Evolutionary conservation across 2,329 filamentous ascomycete genomes (phyloP).

Genomic region (Catunica adiposa): DNA sequence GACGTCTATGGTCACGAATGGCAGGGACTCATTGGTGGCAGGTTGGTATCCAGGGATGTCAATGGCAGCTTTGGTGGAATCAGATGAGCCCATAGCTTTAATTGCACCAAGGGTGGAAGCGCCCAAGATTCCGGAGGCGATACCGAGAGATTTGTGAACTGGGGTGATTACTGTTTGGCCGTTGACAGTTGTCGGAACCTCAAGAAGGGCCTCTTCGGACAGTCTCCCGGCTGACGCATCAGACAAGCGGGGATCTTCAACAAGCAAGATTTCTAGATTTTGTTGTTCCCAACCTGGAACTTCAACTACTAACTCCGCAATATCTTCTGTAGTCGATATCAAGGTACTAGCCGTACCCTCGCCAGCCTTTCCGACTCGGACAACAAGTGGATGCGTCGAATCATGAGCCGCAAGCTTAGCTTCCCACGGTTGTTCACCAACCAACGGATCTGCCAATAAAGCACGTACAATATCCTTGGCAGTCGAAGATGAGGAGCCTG

Average conservation of each 20-base stretch:
- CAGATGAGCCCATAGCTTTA: slow-evolving; percentile 23
- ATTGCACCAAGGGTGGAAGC: slow-evolving; percentile 37
- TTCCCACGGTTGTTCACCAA: slow-evolving; percentile 49
- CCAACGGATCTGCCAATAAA: slow-evolving; percentile 53
- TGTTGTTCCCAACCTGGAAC: slow-evolving; percentile 43
- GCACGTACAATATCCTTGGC: slow-evolving; percentile 52
- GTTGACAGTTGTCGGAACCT: slow-evolving; percentile 21
- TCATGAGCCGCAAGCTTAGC: slow-evolving; percentile 37
- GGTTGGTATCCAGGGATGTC: slow-evolving; percentile 34
- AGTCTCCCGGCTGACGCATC: slow-evolving; percentile 21
- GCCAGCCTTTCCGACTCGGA: slow-evolving; percentile 33
- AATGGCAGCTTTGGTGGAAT: slow-evolving; percentile 38
- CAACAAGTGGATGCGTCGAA: slow-evolving; percentile 40
- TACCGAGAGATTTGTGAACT: slow-evolving; percentile 64
- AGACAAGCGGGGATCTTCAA: slow-evolving; percentile 30
- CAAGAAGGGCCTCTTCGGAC: slow-evolving; percentile 48
- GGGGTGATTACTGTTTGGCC: slow-evolving; percentile 35
- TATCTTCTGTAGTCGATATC: slow-evolving; percentile 14
- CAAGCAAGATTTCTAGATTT: slow-evolving; percentile 47
- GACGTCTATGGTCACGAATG: slow-evolving; percentile 46
- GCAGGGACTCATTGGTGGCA: slow-evolving; percentile 22
- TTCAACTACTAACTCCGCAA: slow-evolving; percentile 42
- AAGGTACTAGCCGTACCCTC: slow-evolving; percentile 18
- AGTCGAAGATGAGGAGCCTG: slow-evolving; percentile 25
- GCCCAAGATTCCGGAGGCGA: slow-evolving; percentile 56